phyloP scores from a whole-genome alignment of 2,329 filamentous ascomycete species.

The Hymenoscyphus scutula region DNA sequence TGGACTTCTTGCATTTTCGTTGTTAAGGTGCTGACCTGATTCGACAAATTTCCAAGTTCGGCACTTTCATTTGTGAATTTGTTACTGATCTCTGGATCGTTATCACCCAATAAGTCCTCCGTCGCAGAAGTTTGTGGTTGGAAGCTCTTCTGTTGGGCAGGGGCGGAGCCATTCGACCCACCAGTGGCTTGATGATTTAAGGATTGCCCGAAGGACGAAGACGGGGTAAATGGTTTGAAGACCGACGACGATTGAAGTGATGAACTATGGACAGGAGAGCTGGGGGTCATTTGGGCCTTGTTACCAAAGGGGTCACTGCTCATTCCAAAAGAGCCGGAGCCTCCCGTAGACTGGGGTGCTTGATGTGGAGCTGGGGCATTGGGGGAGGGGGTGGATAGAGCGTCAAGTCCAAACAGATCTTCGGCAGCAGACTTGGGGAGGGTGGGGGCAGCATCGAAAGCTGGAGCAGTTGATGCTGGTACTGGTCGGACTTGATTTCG shows the following conservation, averaged over 20 bases:
- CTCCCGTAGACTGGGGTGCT: constrained; percentile 69
- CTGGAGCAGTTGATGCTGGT: constrained; percentile 43
- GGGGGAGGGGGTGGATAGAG: constrained; percentile 51
- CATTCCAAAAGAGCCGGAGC: constrained; percentile 58
- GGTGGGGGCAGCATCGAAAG: constrained; percentile 43
- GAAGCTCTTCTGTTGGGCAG: constrained; percentile 37
- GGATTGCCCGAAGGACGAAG: constrained; percentile 86
- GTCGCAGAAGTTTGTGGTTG: constrained; percentile 49
- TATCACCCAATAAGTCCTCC: constrained; percentile 88
- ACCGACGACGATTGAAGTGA: constrained; percentile 32
- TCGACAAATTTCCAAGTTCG: constrained; percentile 92
- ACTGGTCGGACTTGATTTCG: constrained; percentile 58
- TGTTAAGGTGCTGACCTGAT: constrained; percentile 86
- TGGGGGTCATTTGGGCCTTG: constrained; percentile 27
- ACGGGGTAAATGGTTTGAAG: constrained; percentile 90
- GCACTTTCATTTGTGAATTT: constrained; percentile 86
- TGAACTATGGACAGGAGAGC: constrained; percentile 29
- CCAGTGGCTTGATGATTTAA: constrained; percentile 77
- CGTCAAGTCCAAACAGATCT: constrained; percentile 89
- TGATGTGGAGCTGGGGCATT: constrained; percentile 32
- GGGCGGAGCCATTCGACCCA: constrained; percentile 40
- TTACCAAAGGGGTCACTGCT: constrained; percentile 47
- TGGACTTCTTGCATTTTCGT: constrained; percentile 95
- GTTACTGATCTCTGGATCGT: constrained; percentile 83
- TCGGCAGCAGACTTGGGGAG: constrained; percentile 80